A percentile compares a stretch with the other conserved stretches of the same genome.
Conservation (phyloP, 148 eudicot species). For the Oxyria digyna region DNA sequence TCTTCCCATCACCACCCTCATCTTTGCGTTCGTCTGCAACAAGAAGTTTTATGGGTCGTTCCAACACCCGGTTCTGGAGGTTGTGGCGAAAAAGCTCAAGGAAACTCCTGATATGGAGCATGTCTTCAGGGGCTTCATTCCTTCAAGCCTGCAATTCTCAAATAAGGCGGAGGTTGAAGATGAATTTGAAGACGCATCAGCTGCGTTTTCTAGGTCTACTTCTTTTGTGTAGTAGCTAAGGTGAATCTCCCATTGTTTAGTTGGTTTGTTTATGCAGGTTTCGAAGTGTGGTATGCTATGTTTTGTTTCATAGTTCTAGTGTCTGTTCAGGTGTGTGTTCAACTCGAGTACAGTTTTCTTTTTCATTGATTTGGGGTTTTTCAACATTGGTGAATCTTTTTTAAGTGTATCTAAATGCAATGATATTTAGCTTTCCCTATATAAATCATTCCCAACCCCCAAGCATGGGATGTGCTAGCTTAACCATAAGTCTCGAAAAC, state of each 20-base stretch:
- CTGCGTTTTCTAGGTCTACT: constrained; percentile 21
- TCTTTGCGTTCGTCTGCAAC: constrained; percentile 40
- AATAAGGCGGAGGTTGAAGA: constrained; percentile 52
- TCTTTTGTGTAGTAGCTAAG: constrained; percentile 7
- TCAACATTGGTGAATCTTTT: not conserved
- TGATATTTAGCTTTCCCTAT: too few relatives aligned
- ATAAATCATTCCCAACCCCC: too few relatives aligned
- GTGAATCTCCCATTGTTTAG: not conserved
- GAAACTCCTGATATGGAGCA: constrained; percentile 55
- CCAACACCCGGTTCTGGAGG: constrained; percentile 60
- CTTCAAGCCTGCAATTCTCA: constrained; percentile 40
- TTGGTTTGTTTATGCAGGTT: constrained; percentile 2
- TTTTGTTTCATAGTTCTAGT: not conserved
- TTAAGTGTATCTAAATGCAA: not conserved
- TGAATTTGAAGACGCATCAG: constrained; percentile 45
- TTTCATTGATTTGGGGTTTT: not conserved
- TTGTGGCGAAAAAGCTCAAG: constrained; percentile 41
- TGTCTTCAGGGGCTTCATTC: constrained; percentile 44
- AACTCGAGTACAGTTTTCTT: not conserved
- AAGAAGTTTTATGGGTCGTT: constrained; percentile 65
- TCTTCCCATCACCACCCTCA: constrained; percentile 41
- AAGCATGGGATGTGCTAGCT: too few relatives aligned
- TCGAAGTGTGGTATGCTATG: not conserved
- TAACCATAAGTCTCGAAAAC: too few relatives aligned
- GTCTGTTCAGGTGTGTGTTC: not conserved